These are phyloP conservation scores for Corrigiola litoralis DNA, from an alignment of 179 eudicot species.

Conservation along the genomic window DNA sequence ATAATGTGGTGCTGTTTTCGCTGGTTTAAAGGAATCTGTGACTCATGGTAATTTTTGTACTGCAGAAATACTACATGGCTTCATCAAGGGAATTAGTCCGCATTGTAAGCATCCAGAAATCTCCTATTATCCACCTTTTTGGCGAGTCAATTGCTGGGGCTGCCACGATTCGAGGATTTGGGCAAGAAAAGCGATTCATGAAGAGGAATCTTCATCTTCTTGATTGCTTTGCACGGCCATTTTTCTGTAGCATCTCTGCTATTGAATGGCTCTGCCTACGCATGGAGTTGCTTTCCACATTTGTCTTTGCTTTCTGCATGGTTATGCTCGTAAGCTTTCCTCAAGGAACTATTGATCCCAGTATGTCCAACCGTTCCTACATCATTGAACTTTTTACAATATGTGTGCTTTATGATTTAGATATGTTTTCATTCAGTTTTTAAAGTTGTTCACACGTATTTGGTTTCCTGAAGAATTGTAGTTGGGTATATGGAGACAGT, in stretches of 20 bases:
- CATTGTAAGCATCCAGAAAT: constrained; percentile 96
- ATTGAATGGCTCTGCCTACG: constrained; percentile 99
- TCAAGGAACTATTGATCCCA: constrained; percentile 91
- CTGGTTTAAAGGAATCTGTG: not conserved
- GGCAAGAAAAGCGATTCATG: constrained; percentile 96
- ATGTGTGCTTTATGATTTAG: not conserved
- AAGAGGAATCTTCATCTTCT: constrained; percentile 91
- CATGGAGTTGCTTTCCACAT: constrained; percentile 93
- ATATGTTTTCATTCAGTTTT: not conserved
- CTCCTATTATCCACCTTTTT: constrained; percentile 92
- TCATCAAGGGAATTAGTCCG: constrained; percentile 97
- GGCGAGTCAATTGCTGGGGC: constrained; percentile 99
- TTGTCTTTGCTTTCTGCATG: constrained; percentile 98
- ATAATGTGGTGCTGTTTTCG: not conserved
- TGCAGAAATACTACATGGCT: constrained; percentile 99
- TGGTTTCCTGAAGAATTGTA: not conserved
- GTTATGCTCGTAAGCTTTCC: constrained; percentile 96
- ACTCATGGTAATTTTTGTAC: constrained; percentile 7
- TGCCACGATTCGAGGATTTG: constrained; percentile 96
- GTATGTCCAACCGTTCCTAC: constrained; percentile 39
- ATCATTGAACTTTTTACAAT: not conserved
- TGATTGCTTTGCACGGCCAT: constrained; percentile 95
- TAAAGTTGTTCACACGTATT: not conserved
- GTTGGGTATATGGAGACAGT: not conserved
- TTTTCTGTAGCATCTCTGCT: constrained; percentile 95